Evolutionary conservation across 2,329 filamentous ascomycete genomes (phyloP).

Genomic region (Sporothrix luriei): DNA sequence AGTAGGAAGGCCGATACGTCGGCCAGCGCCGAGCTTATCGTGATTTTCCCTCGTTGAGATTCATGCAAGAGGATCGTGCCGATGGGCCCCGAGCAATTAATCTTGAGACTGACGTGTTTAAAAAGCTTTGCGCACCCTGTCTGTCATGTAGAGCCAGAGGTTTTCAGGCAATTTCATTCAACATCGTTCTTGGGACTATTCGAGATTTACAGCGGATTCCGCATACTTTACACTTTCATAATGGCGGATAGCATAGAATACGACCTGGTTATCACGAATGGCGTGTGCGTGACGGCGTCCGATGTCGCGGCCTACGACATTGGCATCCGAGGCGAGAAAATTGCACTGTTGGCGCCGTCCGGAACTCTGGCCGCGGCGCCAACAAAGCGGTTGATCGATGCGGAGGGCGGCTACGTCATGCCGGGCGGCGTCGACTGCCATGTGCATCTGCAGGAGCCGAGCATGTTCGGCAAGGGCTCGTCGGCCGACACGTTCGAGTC

Average conservation of each 20-base stretch:
- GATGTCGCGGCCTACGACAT: constrained; percentile 49
- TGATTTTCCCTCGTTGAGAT: constrained; percentile 3
- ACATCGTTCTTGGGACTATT: neutral
- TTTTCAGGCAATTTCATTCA: neutral
- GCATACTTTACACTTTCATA: neutral
- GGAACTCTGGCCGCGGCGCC: constrained; percentile 41
- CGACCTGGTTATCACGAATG: constrained; percentile 50
- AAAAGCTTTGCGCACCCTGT: neutral
- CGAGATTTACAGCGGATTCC: neutral
- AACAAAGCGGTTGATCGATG: constrained; percentile 46
- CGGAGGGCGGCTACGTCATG: constrained; percentile 50
- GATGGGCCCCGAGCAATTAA: neutral
- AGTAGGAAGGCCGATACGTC: constrained; percentile 10
- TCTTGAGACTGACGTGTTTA: neutral
- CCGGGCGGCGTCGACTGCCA: constrained; percentile 48
- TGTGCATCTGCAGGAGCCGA: constrained; percentile 48
- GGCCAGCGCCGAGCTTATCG: constrained; percentile 26
- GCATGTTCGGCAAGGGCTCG: constrained; percentile 42
- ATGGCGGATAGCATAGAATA: constrained; percentile 37
- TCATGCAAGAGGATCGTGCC: constrained; percentile 8
- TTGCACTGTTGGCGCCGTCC: constrained; percentile 46
- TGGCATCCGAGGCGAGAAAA: constrained; percentile 49
- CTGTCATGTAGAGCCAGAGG: neutral
- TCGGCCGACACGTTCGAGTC: constrained; percentile 43
- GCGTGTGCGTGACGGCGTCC: constrained; percentile 48